Percentiles rank a stretch among this genome's conserved stretches.
Conservation (phyloP, 2,329 filamentous ascomycete genomes). For the Fusarium secorum region DNA sequence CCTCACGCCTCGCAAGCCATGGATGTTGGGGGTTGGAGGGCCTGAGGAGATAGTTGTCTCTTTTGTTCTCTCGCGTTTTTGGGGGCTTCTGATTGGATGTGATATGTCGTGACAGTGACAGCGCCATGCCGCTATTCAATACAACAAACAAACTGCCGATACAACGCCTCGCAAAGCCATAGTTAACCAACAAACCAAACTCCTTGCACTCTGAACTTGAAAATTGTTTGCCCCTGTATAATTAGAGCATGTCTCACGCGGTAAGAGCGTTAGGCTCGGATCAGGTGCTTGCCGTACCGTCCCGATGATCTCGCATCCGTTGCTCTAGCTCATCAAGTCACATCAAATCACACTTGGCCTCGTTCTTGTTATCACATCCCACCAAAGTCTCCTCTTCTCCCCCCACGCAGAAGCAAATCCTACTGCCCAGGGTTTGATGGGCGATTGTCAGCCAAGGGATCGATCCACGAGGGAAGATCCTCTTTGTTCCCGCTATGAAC, state of each 20-base stretch:
- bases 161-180: not conserved
- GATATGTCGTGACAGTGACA: constrained; percentile 12
- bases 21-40: not conserved
- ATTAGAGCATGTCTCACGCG: constrained; percentile 15
- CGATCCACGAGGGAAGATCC: constrained; percentile 22
- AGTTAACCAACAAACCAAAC: constrained; percentile 8
- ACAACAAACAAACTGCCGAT: constrained; percentile 12
- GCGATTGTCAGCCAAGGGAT: constrained; percentile 25
- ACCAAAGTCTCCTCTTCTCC: not conserved
- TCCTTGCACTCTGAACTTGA: not conserved
- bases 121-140: constrained; percentile 13
- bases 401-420: constrained; percentile 21
- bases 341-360: not conserved
- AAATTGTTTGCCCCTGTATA: not conserved
- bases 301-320: constrained; percentile 33
- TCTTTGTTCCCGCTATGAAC: constrained; percentile 23
- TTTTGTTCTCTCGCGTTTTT: constrained; percentile 21
- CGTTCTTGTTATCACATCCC: not conserved
- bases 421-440: not conserved
- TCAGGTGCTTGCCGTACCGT: constrained; percentile 32
- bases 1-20: constrained; percentile 20
- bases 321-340: constrained; percentile 2
- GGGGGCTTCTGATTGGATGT: constrained; percentile 9
- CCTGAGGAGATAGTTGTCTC: constrained; percentile 18
- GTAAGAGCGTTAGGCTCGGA: constrained; percentile 28